Percentiles rank a stretch among this genome's conserved stretches.
phyloP scores from a whole-genome alignment of 495 filamentous ascomycete species.

The Haplographium delicatum region DNA sequence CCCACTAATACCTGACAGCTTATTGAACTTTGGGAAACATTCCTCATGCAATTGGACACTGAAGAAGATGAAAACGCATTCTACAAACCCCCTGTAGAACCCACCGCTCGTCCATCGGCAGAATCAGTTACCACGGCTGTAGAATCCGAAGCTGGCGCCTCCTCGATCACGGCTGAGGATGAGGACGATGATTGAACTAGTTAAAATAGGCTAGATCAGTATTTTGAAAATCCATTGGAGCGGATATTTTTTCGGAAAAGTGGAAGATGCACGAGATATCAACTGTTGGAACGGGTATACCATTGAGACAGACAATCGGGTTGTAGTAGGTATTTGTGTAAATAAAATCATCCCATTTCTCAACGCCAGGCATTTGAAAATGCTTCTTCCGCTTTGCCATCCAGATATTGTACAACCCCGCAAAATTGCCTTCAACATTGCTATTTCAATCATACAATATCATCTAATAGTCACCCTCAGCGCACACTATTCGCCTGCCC shows the following conservation, averaged over 20 bases:
- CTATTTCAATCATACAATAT: neutral
- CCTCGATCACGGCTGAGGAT: conserved; percentile 33
- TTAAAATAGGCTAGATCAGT: too few relatives aligned
- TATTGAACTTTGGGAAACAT: conserved; percentile 98
- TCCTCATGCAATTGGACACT: conserved; percentile 88
- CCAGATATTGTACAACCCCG: neutral
- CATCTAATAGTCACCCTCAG: conserved; percentile 7
- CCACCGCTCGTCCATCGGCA: conserved; percentile 20
- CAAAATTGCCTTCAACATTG: neutral
- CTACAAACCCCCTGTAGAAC: conserved; percentile 55
- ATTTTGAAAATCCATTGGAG: neutral
- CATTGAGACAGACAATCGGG: too few relatives aligned
- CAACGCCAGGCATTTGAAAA: neutral
- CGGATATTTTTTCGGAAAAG: neutral
- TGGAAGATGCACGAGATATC: neutral
- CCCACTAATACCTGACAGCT: conserved; percentile 49
- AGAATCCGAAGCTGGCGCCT: conserved; percentile 24
- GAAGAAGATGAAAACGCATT: conserved; percentile 82
- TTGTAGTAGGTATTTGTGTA: conserved; percentile 20
- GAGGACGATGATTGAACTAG: conserved; percentile 30
- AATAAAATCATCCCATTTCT: conserved; percentile 20
- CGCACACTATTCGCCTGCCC: neutral
- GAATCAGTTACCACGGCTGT: neutral
- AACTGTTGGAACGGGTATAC: neutral
- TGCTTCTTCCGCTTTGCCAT: neutral